A percentile compares a stretch with the other conserved stretches of the same genome.
These are phyloP conservation scores for Phyllostachys edulis DNA, from an alignment of 176 grass and related monocot genomes.

Conservation along the genomic window DNA sequence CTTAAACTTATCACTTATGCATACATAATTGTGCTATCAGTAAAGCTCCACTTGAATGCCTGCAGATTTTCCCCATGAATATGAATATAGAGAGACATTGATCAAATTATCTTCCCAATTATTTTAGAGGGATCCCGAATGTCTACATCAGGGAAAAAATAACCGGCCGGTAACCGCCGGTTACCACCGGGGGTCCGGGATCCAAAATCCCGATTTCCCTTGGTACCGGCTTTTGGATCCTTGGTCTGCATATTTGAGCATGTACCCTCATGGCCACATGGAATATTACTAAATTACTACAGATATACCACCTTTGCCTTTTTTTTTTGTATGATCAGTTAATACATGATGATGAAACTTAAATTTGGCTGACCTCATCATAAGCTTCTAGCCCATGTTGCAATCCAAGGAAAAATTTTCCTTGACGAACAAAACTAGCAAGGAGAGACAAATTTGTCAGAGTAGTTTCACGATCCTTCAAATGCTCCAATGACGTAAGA, in stretches of 20 bases:
- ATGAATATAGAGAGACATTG: not conserved
- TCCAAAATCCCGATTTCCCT: too few species aligned
- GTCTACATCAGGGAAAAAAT: too few species aligned
- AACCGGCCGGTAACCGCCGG: too few species aligned
- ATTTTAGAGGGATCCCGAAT: conserved; percentile 2
- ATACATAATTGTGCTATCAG: conserved; percentile 3
- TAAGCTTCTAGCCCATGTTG: conserved; percentile 63
- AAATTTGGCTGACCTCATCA: conserved; percentile 57
- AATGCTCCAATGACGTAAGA: conserved; percentile 64
- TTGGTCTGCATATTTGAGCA: not conserved
- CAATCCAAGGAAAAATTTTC: conserved; percentile 61
- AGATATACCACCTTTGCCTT: not conserved
- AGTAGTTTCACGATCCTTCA: conserved; percentile 81
- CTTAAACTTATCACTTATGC: not conserved
- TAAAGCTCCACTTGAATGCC: not conserved
- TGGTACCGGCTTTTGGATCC: too few species aligned
- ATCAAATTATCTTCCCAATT: not conserved
- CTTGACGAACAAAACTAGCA: conserved; percentile 77
- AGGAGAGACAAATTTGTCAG: conserved; percentile 94
- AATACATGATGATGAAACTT: not conserved
- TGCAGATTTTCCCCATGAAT: not conserved
- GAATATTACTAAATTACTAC: conserved; percentile 12
- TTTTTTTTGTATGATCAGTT: not conserved
- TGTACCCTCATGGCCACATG: not conserved
- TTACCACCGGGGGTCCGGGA: too few species aligned